Percentiles rank a stretch among this genome's conserved stretches.
Evolutionary conservation across 176 grass and related monocot species (phyloP).

Genomic region (Bolboschoenus planiculmis): DNA sequence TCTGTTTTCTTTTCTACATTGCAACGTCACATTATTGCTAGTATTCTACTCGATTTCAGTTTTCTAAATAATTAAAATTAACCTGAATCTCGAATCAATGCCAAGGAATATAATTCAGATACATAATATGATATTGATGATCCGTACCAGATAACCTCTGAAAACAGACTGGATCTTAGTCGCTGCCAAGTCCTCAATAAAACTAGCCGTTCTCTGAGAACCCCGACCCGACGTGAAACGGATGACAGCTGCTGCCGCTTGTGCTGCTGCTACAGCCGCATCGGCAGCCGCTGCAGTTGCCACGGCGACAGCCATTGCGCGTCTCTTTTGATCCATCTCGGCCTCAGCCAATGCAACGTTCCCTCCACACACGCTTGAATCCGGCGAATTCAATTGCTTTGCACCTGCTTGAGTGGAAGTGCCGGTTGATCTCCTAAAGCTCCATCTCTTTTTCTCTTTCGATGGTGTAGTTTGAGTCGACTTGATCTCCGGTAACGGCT

Average conservation of each 20-base stretch:
- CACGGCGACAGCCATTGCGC: constrained; percentile 43
- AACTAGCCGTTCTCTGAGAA: background rate
- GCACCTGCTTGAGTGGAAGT: background rate
- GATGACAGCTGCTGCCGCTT: constrained; percentile 46
- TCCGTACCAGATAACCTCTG: constrained; percentile 69
- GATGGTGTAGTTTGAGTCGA: background rate
- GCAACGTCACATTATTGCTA: background rate
- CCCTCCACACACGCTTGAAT: background rate
- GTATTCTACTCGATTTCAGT: background rate
- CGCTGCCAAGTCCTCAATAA: constrained; percentile 43
- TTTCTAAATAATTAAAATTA: background rate
- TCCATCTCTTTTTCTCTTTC: constrained; percentile 70
- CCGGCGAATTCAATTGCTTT: background rate
- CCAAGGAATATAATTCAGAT: background rate
- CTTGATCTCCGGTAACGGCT: constrained; percentile 3
- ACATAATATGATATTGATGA: background rate
- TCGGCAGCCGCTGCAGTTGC: constrained; percentile 47
- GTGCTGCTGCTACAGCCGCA: constrained; percentile 47
- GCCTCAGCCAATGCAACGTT: background rate
- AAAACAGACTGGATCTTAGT: constrained; percentile 71
- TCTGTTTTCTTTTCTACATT: background rate
- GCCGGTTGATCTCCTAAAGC: constrained; percentile 42
- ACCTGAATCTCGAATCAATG: background rate
- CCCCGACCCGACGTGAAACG: constrained; percentile 25
- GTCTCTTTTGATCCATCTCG: constrained; percentile 53